phyloP scores from a whole-genome alignment of 2,329 filamentous ascomycete genomes.

The Colletotrichum kahawae region DNA sequence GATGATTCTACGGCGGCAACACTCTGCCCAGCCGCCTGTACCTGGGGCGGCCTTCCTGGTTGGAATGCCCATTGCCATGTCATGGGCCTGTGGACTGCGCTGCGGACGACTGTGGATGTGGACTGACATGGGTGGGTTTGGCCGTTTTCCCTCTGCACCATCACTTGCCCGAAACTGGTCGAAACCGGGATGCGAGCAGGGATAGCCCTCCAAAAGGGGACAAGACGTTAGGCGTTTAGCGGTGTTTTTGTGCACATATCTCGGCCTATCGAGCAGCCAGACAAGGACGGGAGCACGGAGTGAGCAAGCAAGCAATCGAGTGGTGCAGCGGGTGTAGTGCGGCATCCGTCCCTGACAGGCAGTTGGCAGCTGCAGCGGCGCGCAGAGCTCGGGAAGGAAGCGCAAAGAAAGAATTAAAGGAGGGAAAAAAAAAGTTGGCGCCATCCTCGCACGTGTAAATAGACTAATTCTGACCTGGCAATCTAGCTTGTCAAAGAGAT shows the following conservation, averaged over 20 bases:
- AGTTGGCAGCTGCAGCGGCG: background rate
- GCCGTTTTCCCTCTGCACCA: background rate
- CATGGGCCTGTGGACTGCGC: slow-evolving; percentile 1
- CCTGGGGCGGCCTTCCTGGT: background rate
- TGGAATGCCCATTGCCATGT: slow-evolving; percentile 8
- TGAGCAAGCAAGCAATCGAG: background rate
- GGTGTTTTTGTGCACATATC: background rate
- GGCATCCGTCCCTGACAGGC: background rate
- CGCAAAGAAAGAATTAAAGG: background rate
- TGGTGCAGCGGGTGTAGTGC: background rate
- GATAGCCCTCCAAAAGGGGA: background rate
- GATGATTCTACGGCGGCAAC: slow-evolving; percentile 14
- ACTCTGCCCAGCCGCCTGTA: background rate
- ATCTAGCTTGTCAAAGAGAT: background rate
- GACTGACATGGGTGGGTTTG: slow-evolving; percentile 2
- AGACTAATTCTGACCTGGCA: background rate
- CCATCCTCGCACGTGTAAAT: background rate
- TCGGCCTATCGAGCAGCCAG: background rate
- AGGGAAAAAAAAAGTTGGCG: background rate
- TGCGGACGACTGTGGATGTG: background rate
- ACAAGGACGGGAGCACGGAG: background rate
- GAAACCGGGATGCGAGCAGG: slow-evolving; percentile 14
- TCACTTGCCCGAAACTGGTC: slow-evolving; percentile 19
- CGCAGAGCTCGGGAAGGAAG: background rate
- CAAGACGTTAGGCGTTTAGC: background rate